Evolutionary conservation across 768 basidiomycete genomes (phyloP), one percentile per base, ranked within the genome.

Genomic region (Megacollybia marginata): DNA sequence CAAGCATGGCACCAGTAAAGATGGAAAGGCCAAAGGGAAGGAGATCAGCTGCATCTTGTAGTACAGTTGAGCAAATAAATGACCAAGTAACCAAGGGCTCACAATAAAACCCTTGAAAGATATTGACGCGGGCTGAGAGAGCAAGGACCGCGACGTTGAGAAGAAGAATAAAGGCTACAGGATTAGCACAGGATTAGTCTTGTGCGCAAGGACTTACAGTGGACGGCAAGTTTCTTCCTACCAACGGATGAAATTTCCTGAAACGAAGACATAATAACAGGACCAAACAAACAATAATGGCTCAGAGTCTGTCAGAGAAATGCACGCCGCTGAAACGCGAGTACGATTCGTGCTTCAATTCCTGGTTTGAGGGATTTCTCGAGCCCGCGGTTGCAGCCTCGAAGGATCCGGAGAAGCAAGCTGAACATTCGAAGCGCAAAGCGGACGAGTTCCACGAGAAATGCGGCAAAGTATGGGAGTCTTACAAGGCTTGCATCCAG

Each of bases 311-410:
- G 19, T 80, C 87, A 1, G 70, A 80, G 9, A 78, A 83, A 71
- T 98, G 95, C 68, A 96, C 94, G 5, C 85, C 88, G 0, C 75
- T 95, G 51, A 97, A 98, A 65, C 80, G 82, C 47, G 69, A 80
- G 49, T 98, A 96, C 63, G 94, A 98, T 65, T 73, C 88, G 0
- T 98, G 94, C 72, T 98, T 98, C 71, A 96, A 96, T 59, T 80
- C 87, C 8, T 97, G 94, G 95, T 93, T 99, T 57, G 93, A 96
- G 65, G 92, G 90, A 10, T 99, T 97, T 64, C 81, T 97, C 19
- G 87, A 92, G 60, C 92, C 92, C 9, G 83, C 81, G 9, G 72
- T 85, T 15, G 66, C 72, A 12, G 66, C 67, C 13, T 57, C 68
- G 20, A 56, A 70, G 6, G 62, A 63, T 6, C 54, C 65, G 11